phyloP scores from a whole-genome alignment of 129 eudicot species.

The Pittosporum tobira region DNA sequence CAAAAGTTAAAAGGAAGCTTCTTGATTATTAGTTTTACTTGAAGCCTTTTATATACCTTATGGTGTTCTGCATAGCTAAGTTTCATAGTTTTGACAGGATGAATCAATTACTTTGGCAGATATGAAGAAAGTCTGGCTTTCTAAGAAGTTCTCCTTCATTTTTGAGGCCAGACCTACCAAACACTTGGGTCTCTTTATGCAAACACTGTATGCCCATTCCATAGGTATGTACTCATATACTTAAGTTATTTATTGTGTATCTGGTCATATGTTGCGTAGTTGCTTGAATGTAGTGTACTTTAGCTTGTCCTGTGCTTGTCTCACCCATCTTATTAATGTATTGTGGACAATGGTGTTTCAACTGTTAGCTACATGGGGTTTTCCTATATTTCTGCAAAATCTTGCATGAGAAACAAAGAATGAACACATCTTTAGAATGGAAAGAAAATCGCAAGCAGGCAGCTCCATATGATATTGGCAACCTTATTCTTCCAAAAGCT shows the following conservation, averaged over 20 bases:
- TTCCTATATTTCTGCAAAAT: background rate
- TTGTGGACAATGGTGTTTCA: too few species aligned
- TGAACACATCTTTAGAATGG: too few species aligned
- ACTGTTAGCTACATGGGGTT: too few species aligned
- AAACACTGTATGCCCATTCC: conserved; percentile 59
- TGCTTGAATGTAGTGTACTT: background rate
- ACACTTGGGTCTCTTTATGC: conserved; percentile 62
- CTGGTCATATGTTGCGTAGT: too few species aligned
- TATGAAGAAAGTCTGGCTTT: conserved; percentile 66
- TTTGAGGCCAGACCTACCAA: conserved; percentile 61
- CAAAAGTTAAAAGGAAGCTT: background rate
- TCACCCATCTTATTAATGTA: too few species aligned
- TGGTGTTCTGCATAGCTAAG: background rate
- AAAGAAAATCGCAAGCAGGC: too few species aligned
- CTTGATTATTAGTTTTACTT: background rate
- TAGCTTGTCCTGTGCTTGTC: too few species aligned
- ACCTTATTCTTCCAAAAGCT: too few species aligned
- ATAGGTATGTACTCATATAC: conserved; percentile 33
- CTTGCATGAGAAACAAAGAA: background rate
- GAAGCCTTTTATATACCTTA: background rate
- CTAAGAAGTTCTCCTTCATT: conserved; percentile 57
- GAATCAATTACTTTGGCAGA: conserved; percentile 40
- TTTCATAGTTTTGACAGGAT: conserved; percentile 20
- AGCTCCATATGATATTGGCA: too few species aligned
- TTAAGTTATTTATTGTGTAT: too few species aligned